These are phyloP conservation scores for Trametes cinnabarina DNA, from an alignment of 768 basidiomycete species.

Conservation along the genomic window DNA sequence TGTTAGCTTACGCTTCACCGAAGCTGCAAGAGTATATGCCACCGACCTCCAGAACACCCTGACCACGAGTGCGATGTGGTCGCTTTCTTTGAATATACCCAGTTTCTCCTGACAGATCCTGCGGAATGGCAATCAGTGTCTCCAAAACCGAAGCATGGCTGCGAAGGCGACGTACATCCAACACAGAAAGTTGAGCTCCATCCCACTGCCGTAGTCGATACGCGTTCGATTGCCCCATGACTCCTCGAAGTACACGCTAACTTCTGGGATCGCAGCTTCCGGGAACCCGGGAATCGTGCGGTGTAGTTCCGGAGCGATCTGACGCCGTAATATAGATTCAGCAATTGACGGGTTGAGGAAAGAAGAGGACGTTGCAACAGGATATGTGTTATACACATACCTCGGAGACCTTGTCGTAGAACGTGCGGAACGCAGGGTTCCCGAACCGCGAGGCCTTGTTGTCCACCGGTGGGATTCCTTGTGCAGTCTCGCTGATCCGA, in stretches of 20 bases:
- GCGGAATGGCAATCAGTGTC: not conserved
- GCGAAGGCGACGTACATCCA: conserved; percentile 70
- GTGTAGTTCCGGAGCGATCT: conserved; percentile 58
- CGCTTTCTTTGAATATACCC: conserved; percentile 57
- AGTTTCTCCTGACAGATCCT: conserved; percentile 82
- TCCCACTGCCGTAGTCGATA: conserved; percentile 99
- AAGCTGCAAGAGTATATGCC: not conserved
- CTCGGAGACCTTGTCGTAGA: conserved; percentile 79
- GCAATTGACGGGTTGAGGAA: too few species aligned
- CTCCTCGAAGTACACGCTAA: conserved; percentile 79
- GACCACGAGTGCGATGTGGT: conserved; percentile 75
- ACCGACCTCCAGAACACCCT: conserved; percentile 85
- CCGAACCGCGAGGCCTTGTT: conserved; percentile 93
- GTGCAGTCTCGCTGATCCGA: conserved; percentile 61
- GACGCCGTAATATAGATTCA: not conserved
- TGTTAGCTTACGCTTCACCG: too few species aligned
- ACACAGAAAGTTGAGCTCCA: conserved; percentile 97
- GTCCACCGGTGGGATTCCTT: conserved; percentile 78
- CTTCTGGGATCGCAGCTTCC: conserved; percentile 57
- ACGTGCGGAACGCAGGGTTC: conserved; percentile 92
- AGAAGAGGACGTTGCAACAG: too few species aligned
- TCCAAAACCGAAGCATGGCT: not conserved
- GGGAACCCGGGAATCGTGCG: conserved; percentile 55
- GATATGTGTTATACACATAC: conserved; percentile 36
- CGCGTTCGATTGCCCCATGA: conserved; percentile 89